Conservation (phyloP, 345 rosid species). For the Rhizophora mangle region DNA sequence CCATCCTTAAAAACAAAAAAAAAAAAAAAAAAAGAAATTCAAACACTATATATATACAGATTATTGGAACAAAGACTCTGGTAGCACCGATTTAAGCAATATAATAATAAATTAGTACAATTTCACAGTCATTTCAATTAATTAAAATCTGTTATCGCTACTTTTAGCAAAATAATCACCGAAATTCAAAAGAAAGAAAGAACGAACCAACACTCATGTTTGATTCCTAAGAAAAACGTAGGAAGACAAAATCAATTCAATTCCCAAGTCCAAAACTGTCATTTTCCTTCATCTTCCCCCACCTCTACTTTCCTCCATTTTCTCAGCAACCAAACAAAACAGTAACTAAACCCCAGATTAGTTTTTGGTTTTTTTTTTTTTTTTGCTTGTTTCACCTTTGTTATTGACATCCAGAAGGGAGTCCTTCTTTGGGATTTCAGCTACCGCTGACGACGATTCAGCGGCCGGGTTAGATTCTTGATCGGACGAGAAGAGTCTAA, state of each 20-base stretch:
- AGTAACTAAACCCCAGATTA: background rate
- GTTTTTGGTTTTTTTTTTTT: background rate
- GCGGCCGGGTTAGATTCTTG: slow-evolving; percentile 26
- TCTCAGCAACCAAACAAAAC: background rate
- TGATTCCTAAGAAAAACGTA: background rate
- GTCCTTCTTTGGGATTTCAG: slow-evolving; percentile 21
- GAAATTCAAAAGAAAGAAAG: background rate
- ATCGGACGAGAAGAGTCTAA: slow-evolving; percentile 47
- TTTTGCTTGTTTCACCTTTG: slow-evolving; percentile 39
- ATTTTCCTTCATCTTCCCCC: background rate
- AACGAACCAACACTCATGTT: no score
- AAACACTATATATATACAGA: background rate
- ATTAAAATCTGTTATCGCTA: background rate
- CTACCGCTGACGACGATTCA: slow-evolving; percentile 19
- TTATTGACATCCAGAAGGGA: slow-evolving; percentile 26
- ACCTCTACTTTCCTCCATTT: background rate
- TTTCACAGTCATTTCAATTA: background rate
- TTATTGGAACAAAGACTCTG: background rate
- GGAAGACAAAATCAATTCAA: background rate
- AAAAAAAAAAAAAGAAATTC: background rate
- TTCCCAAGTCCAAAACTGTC: background rate
- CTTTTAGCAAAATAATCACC: background rate
- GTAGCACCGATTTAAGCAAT: background rate
- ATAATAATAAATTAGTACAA: background rate
- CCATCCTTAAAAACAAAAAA: background rate